These are phyloP conservation scores for Beta vulgaris DNA, from an alignment of 148 eudicot species.

Conservation along the genomic window DNA sequence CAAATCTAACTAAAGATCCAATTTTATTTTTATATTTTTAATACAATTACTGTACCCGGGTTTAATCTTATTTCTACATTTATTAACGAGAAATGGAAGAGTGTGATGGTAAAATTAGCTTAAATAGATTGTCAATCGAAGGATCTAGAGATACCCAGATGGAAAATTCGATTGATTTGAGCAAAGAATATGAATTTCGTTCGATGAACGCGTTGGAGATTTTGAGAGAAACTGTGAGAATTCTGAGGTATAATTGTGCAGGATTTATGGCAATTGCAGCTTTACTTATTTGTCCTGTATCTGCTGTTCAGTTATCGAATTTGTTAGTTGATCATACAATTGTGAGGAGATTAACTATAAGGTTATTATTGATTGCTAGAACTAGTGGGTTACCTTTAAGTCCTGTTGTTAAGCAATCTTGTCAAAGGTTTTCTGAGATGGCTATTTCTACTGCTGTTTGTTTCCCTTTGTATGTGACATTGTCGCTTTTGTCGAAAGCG, in stretches of 20 bases:
- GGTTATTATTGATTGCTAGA: constrained; percentile 61
- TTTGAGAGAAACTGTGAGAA: constrained; percentile 73
- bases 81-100: constrained; percentile 21
- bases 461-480: constrained; percentile 67
- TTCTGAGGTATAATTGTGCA: constrained; percentile 60
- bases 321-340: constrained; percentile 62
- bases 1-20: constrained; percentile 21
- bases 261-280: constrained; percentile 67
- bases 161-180: constrained; percentile 19
- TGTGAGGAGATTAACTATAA: constrained; percentile 55
- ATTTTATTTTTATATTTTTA: neutral
- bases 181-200: constrained; percentile 33
- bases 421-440: constrained; percentile 67
- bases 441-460: constrained; percentile 60
- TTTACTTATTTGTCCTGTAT: constrained; percentile 76
- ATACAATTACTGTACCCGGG: neutral
- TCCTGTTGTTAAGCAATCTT: constrained; percentile 65
- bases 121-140: constrained; percentile 20
- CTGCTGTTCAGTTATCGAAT: constrained; percentile 65
- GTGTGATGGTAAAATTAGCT: constrained; percentile 15
- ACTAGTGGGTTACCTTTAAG: constrained; percentile 74
- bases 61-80: neutral
- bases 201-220: constrained; percentile 71
- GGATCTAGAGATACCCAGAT: constrained; percentile 25
- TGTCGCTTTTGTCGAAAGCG: constrained; percentile 74